Evolutionary conservation across 1,284 basidiomycete species (phyloP), one percentile per base, ranked within the genome.

Genomic region (Termitomyces sp.): DNA sequence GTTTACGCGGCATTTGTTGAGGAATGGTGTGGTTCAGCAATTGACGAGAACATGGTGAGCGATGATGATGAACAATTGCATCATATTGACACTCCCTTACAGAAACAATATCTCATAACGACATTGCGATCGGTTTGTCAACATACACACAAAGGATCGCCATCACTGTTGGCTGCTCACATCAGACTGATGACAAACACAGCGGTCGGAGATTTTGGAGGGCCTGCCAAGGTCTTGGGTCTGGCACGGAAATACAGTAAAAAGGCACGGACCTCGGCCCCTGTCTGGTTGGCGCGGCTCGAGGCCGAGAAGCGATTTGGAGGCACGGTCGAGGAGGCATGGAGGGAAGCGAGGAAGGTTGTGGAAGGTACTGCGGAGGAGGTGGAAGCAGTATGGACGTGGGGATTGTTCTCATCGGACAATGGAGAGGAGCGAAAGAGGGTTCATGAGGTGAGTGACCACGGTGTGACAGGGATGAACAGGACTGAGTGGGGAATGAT

Each of bases 1-100:
- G 70, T 73, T 37, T 88, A 88, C 64, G 72, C 74, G 13, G 66
- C 69, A 39, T 88, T 87, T 63, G 72, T 84, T 11, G 70, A 74
- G 52, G 75, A 77, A 46, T 82, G 81, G 80, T 81, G 76, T 64
- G 66, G 61, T 21, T 68, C 66, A n/a, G 60, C 69, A 13, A 72
- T 81, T 13, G 82, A 84, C 55, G 63, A 66, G 24, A 70, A 71
- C 55, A 64, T 88, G 68, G 86, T 88, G 64, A 66, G 83, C 72
- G 13, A 19, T 14, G 18, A 39, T 26, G 10, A 37, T 26, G 4
- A 8, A 9, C 37, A 9, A 28, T 33, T 46, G 11, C 3, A 45
- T 47, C 9, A n/a, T 33, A 37, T 21, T 49, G 24, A 35, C 21
- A 21, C 11, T 24, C 2, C 6, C 44, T 51, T 42, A 24, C 49